A percentile compares a stretch with the other conserved stretches of the same genome.
Conservation (phyloP, 495 filamentous ascomycete genomes). For the Polyplosphaeria fusca region DNA sequence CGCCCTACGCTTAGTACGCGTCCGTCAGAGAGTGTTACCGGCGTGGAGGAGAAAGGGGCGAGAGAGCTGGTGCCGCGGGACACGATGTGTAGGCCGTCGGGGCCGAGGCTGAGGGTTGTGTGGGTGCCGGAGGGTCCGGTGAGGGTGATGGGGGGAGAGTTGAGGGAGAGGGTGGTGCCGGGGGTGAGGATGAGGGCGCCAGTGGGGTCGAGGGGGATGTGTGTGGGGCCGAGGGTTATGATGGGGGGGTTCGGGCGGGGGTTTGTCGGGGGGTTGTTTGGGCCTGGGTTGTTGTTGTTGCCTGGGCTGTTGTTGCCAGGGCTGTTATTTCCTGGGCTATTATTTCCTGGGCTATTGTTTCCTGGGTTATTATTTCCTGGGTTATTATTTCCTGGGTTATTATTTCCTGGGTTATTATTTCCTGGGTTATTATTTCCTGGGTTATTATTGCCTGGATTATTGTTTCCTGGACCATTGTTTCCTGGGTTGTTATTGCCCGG, state of each 20-base stretch:
- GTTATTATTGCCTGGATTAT: too few relatives aligned
- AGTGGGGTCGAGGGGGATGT: constrained; percentile 6
- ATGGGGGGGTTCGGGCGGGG: neutral
- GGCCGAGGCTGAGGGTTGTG: constrained; percentile 8
- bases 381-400: too few relatives aligned
- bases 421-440: too few relatives aligned
- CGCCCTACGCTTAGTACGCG: neutral
- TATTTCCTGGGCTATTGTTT: too few relatives aligned
- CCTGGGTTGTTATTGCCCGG: too few relatives aligned
- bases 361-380: too few relatives aligned
- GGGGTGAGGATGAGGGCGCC: constrained; percentile 7
- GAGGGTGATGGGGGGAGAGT: neutral
- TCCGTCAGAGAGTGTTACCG: neutral
- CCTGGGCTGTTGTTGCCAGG: too few relatives aligned
- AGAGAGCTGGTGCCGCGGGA: constrained; percentile 7
- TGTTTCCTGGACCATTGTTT: too few relatives aligned
- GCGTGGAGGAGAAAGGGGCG: neutral
- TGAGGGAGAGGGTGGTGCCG: constrained; percentile 4
- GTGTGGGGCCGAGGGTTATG: constrained; percentile 7
- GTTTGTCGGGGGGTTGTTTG: neutral
- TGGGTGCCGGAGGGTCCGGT: too few relatives aligned
- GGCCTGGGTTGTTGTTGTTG: too few relatives aligned
- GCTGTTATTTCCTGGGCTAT: too few relatives aligned
- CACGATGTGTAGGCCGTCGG: neutral
- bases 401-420: too few relatives aligned